Base-by-base conservation (phyloP, 306 rosid species). In the Oemleria cerasiformis region DNA sequence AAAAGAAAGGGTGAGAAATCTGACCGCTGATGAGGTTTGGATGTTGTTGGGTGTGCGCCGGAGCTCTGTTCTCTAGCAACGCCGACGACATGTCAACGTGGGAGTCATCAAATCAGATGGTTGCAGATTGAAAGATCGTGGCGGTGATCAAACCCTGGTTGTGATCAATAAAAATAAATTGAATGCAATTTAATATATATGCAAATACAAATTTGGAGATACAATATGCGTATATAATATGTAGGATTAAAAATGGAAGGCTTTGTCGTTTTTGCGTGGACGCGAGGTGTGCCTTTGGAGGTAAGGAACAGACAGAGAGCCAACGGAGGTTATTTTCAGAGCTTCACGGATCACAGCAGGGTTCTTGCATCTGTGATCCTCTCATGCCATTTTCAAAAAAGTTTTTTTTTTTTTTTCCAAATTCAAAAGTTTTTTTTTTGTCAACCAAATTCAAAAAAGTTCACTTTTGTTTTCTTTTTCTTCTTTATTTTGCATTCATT, bases 81-180 rank as follows among this genome's bases (percentile, higher is more conserved):
- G 70, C 80, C 84, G 85, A 77, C 66, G 70, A 75, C 86, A 82
- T 80, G 76, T 67, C 71, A 75, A 64, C 68, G 73, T 67, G 69
- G 81, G 73, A 82, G 77, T 78, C 88, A 84, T 84, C 79, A 74
- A 80, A 78, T 74, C 79, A 50, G 68, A 48, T 45, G 66, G 73
- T 25, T 17, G 80, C 49, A 12, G 39, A 50, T 50, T 38, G 45
- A 47, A 38, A 38, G 70, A 67, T 63, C 14, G 65, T 60, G 70
- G 41, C 9, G 63, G 11, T 40, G 62, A 50, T 54, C 16, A 45
- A 59, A 59, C 54, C 65, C 23, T 38, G 65, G 15, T 20, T 49
- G 48, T 15, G 76, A 38, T 19, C 59, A 21, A 47, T 20, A 6
- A n/a, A 51, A 42, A 63, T 15, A 12, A 30, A 56, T 17, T 60